These are phyloP conservation scores for Fraxinus cuspidata DNA, from an alignment of 257 asterid genomes.

Conservation along the genomic window DNA sequence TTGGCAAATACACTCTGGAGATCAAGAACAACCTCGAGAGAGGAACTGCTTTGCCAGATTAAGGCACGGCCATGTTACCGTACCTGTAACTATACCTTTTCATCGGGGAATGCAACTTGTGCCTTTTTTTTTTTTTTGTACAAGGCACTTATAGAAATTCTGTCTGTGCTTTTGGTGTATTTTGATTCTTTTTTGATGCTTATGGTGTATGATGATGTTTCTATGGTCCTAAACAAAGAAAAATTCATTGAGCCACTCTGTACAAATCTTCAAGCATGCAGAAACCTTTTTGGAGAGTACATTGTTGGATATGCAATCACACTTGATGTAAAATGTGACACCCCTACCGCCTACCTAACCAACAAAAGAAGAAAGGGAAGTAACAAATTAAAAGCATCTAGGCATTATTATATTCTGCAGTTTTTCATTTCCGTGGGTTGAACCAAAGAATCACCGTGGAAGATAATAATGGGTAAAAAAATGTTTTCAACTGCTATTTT, in stretches of 20 bases:
- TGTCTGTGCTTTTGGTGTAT: neutral
- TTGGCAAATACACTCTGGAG: conserved; percentile 90
- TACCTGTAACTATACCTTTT: neutral
- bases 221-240: neutral
- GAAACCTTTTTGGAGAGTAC: neutral
- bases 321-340: neutral
- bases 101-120: neutral
- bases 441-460: neutral
- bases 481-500: neutral
- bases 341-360: neutral
- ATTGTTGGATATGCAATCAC: neutral
- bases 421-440: neutral
- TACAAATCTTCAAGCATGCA: neutral
- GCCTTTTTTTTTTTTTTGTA: neutral
- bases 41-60: conserved; percentile 69
- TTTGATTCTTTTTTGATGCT: neutral
- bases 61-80: conserved; percentile 14
- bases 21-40: conserved; percentile 95
- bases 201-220: neutral
- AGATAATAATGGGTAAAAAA: no score
- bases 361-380: no score
- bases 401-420: neutral
- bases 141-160: neutral
- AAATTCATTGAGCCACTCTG: neutral
- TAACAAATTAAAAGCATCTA: no score